phyloP scores from a whole-genome alignment of 1,284 basidiomycete genomes.

The Lentinula novae-zelandiae region DNA sequence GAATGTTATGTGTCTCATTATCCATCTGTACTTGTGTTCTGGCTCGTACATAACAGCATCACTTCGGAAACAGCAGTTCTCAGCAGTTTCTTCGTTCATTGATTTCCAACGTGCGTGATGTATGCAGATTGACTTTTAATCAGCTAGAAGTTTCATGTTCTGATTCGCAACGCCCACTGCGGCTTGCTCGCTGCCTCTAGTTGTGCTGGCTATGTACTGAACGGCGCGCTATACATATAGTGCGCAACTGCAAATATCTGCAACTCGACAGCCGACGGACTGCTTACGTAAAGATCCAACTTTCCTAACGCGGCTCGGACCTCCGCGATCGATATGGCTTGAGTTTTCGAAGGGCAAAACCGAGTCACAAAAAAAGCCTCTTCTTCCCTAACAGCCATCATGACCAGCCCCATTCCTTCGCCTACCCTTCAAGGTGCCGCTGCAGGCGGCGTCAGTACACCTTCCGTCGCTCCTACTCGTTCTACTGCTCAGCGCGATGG shows the following conservation, averaged over 20 bases:
- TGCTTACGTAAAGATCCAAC: background rate
- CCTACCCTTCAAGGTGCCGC: conserved; percentile 28
- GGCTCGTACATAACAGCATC: too few relatives aligned
- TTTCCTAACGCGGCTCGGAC: background rate
- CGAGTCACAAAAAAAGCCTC: conserved; percentile 6
- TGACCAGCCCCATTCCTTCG: conserved; percentile 17
- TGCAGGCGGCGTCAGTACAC: conserved; percentile 29
- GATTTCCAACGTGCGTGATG: background rate
- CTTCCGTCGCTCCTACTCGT: conserved; percentile 54
- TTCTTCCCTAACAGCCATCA: conserved; percentile 9
- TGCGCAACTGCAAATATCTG: too few relatives aligned
- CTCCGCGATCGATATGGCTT: conserved; percentile 1
- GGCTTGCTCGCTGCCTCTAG: background rate
- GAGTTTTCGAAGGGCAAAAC: background rate
- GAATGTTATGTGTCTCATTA: background rate
- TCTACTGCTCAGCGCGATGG: conserved; percentile 49
- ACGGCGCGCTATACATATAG: too few relatives aligned
- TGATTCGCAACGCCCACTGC: background rate
- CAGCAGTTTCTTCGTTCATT: background rate
- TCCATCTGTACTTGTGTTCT: background rate
- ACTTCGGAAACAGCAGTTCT: too few relatives aligned
- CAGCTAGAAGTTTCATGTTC: background rate
- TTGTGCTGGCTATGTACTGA: background rate
- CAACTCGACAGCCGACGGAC: background rate
- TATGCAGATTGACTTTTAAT: background rate